Evolutionary conservation across 1,139 yeast genomes (phyloP).

Genomic region (Debaryomyces coudertii): DNA sequence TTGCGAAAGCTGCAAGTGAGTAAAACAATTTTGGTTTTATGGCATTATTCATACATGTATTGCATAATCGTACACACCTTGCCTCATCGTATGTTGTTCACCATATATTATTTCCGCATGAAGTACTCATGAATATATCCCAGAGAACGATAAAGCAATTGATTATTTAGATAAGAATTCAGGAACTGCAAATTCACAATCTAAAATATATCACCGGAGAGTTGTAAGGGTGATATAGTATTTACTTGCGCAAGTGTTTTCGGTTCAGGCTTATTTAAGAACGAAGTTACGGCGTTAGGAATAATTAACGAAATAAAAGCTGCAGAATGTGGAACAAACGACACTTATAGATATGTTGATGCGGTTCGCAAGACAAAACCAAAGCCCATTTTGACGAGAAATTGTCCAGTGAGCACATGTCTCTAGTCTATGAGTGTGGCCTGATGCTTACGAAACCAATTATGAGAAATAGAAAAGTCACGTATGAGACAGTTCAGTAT

Average conservation of each 20-base stretch:
- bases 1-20: not conserved
- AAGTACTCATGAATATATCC: too few relatives aligned
- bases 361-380: not conserved
- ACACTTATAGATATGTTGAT: not conserved
- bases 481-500: not conserved
- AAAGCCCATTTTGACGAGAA: not conserved
- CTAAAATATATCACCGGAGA: not conserved
- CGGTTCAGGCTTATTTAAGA: not conserved
- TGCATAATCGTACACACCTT: too few relatives aligned
- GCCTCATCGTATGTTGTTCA: too few relatives aligned
- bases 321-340: not conserved
- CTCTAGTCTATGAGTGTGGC: not conserved
- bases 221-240: not conserved
- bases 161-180: too few relatives aligned
- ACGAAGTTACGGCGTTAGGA: not conserved
- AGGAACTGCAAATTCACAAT: not conserved
- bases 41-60: too few relatives aligned
- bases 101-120: too few relatives aligned
- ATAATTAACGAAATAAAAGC: not conserved
- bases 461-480: not conserved
- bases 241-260: not conserved
- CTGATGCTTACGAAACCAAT: not conserved
- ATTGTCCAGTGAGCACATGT: not conserved
- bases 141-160: too few relatives aligned
- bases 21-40: not conserved